Percentiles rank a stretch among this genome's conserved stretches.
Conservation (phyloP, 2,329 filamentous ascomycete genomes). For the Iodosphaeria phyllophila region DNA sequence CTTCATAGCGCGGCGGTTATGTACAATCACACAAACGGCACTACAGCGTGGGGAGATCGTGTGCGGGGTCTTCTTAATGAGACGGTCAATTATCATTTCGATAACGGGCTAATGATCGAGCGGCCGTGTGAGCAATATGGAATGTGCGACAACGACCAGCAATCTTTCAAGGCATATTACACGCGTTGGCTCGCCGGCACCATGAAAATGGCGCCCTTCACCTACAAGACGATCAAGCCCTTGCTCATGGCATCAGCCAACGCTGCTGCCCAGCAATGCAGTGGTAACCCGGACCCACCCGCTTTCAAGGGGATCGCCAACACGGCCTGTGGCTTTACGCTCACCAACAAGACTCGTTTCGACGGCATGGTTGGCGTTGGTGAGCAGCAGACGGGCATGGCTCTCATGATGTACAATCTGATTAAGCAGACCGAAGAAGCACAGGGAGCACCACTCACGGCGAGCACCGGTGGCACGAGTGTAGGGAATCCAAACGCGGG, state of each 20-base stretch:
- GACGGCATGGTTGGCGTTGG: constrained; percentile 46
- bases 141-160: constrained; percentile 52
- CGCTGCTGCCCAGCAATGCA: constrained; percentile 32
- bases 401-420: constrained; percentile 42
- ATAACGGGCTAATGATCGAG: constrained; percentile 31
- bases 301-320: constrained; percentile 32
- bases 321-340: constrained; percentile 49
- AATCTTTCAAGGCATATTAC: constrained; percentile 60
- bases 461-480: constrained; percentile 39
- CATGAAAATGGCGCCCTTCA: constrained; percentile 33
- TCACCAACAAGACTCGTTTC: constrained; percentile 32
- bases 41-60: constrained; percentile 34
- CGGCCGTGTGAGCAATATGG: constrained; percentile 41
- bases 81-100: constrained; percentile 34
- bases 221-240: constrained; percentile 26
- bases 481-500: constrained; percentile 29
- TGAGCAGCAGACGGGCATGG: constrained; percentile 49
- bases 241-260: constrained; percentile 30
- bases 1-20: constrained; percentile 42
- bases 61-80: constrained; percentile 36
- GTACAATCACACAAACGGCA: constrained; percentile 38
- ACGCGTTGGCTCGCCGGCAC: constrained; percentile 44
- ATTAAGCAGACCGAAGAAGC: constrained; percentile 17
- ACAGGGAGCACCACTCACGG: constrained; percentile 25
- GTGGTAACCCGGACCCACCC: constrained; percentile 19